These are phyloP conservation scores for Olyra latifolia DNA, from an alignment of 176 grass and related monocot species.

Conservation along the genomic window DNA sequence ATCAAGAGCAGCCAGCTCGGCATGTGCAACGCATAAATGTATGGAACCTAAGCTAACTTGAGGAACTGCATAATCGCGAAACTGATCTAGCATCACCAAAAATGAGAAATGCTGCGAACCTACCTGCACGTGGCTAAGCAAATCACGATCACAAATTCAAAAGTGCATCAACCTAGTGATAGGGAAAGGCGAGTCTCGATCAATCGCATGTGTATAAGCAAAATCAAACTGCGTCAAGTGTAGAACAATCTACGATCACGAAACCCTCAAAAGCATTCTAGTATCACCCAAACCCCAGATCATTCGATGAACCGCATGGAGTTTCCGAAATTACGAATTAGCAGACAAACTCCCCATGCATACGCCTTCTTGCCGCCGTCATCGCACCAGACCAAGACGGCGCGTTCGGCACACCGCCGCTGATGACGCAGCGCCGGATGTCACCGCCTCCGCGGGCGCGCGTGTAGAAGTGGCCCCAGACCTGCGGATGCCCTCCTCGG, in stretches of 20 bases:
- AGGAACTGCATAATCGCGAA: background rate
- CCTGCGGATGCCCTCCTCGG: no score
- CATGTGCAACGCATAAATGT: no score
- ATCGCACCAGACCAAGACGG: no score
- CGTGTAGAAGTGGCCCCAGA: no score
- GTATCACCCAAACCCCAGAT: background rate
- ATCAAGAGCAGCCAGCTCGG: no score
- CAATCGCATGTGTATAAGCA: background rate
- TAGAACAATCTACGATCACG: no score
- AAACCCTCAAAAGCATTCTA: background rate
- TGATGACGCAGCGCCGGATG: no score
- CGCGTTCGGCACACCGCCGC: no score
- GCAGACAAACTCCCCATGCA: background rate
- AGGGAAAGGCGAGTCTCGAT: background rate
- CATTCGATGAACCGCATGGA: background rate
- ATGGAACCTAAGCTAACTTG: background rate
- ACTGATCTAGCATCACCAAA: background rate
- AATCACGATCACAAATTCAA: background rate
- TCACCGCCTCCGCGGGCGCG: no score
- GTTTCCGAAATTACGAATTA: background rate
- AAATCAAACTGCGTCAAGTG: background rate
- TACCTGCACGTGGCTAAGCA: background rate
- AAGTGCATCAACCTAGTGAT: background rate
- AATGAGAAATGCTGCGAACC: background rate
- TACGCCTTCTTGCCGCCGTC: no score